A percentile compares a stretch with the other conserved stretches of the same genome.
Evolutionary conservation across 768 basidiomycete species (phyloP).

Genomic region (Sarcomyxa edulis): DNA sequence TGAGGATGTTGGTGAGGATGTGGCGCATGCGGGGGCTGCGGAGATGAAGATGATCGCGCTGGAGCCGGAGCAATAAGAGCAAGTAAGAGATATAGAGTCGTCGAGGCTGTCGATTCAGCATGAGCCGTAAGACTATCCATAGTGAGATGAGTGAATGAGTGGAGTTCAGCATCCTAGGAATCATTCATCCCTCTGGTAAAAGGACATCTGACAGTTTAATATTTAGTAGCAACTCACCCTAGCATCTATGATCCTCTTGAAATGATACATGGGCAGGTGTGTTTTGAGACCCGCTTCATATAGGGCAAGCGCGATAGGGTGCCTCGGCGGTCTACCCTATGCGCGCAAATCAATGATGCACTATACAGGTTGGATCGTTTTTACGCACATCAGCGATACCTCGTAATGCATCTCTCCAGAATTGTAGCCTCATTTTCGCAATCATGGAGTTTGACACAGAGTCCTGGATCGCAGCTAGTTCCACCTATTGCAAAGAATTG

Average conservation of each 20-base stretch:
- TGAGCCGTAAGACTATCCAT: conserved; percentile 63
- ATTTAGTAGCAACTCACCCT: conserved; percentile 51
- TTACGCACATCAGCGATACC: conserved; percentile 54
- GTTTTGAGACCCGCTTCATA: conserved; percentile 44
- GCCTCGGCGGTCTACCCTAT: conserved; percentile 72
- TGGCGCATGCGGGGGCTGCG: no score
- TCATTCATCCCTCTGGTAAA: no score
- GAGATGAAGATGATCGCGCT: no score
- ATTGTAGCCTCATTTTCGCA: conserved; percentile 83
- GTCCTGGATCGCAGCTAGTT: conserved; percentile 75
- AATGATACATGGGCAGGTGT: conserved; percentile 65
- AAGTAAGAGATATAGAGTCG: conserved; percentile 70
- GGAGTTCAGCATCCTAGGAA: conserved; percentile 59
- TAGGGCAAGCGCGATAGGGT: conserved; percentile 77
- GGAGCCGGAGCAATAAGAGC: conserved; percentile 55
- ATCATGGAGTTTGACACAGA: conserved; percentile 66
- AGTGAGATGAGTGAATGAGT: conserved; percentile 60
- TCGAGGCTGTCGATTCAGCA: conserved; percentile 77
- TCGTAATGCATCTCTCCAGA: conserved; percentile 81
- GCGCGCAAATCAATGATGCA: conserved; percentile 10
- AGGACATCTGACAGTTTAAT: no score
- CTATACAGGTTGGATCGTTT: neutral
- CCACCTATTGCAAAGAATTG: conserved; percentile 54
- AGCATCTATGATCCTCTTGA: conserved; percentile 81
- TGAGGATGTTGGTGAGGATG: no score